Base-by-base conservation (phyloP, 176 grass and related monocot genomes). In the Elaeis guineensis region DNA sequence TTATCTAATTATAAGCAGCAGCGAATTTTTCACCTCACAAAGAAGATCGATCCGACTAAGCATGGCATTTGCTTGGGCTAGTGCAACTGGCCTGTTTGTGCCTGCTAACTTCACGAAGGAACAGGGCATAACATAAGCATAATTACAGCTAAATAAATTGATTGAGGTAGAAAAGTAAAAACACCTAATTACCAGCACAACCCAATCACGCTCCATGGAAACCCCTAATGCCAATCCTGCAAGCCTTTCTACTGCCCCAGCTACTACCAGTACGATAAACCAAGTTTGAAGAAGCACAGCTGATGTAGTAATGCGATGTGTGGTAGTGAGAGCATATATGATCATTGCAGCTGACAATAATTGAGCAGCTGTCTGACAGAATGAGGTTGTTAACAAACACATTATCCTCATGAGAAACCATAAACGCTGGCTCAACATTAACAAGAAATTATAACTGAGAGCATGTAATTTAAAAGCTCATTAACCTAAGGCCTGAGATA, bases 41-140 rank as follows among this genome's bases (percentile, higher is more conserved):
- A 89, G 18, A 74, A 92, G 93, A 85, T 97, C 93, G 70, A 91
- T 67, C 54, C 93, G 81, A 79, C 90, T 85, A 65, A 97, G 87
- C 53, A 89, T 62, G 18, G 93, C 84, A 55, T 97, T 97, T 62
- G 93, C 93, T 85, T 97, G 87, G 50, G 93, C 87, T 63, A 97
- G 72, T 61, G 93, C 93, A 72, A 97, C 84, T 1, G 81, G 84
- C 59, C 87, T 97, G 70, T 85, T 85, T 76, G 81, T 73, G 70
- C 93, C 87, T 85, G 87, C 93, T 72, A 97, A 76, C 93, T 97
- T 82, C 84, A 80, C 16, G 77, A 50, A 78, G 48, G 80, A 44
- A 20, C 3, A 21, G 72, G 75, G 51, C 3, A 70, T 26, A 16
- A 69, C 62, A 22, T 51, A 71, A 82, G 11, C 9, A 44, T 44